Evolutionary conservation across 176 grass and related monocot genomes (phyloP), one percentile per base, ranked within the genome.

Genomic region (Rhynchospora tenuis): DNA sequence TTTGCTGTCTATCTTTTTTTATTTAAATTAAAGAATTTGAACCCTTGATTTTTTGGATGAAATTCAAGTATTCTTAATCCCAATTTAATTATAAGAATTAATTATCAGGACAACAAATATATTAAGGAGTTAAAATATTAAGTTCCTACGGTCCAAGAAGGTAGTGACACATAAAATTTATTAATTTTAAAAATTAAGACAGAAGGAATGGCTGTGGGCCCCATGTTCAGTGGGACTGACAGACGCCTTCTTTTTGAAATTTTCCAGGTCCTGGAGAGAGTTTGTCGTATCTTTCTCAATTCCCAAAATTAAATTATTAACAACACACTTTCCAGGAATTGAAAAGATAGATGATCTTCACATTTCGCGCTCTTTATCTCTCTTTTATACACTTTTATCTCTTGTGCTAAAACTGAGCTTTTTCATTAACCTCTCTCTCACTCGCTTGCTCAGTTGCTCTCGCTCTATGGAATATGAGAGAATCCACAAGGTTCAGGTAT

Each of bases 401-500:
- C 44, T 64, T 77, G 8, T 23, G 33, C 15, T 45, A 3, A 38
- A 58, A 73, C n/a, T 43, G 47, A 50, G 79, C 29, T 61, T 14
- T 17, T 44, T 10, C 10, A 16, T 82, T 43, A 51, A 33, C 68
- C 38, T 44, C 19, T 13, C n/a, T 62, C 2, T 19, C 76, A 44
- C 31, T 44, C 7, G 29, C 42, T 9, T 65, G 9, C 63, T 44
- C 51, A 68, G 22, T 78, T 47, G 38, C 59, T 73, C 19, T 66
- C 11, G 56, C 23, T 83, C 19, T 7, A 95, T 95, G 96, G 96
- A 86, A 54, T 98, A 98, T 55, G 92, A 95, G 91, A 93, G 93
- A 87, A 99, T 99, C 84, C 91, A 92, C 89, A 89, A 93, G 47
- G 84, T 85, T 78, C 91, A 99, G 96, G 96, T 97, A 83, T 66